These are phyloP conservation scores for Tolypocladium tropicale DNA, from an alignment of 2,329 filamentous ascomycete species.

Conservation along the genomic window DNA sequence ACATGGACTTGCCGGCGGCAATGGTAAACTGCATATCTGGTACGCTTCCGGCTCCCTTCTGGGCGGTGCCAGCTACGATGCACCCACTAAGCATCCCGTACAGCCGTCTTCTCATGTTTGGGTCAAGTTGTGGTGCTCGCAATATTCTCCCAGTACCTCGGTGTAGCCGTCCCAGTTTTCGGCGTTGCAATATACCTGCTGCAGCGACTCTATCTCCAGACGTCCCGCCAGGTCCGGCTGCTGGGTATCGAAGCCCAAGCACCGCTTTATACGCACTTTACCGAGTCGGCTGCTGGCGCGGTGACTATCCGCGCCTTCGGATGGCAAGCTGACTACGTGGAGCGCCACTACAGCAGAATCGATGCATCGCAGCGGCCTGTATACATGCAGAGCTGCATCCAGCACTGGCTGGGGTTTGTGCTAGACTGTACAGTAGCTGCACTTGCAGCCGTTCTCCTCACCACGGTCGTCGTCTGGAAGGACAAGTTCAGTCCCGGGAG, in stretches of 20 bases:
- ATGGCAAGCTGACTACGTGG: not conserved
- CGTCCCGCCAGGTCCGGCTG: not conserved
- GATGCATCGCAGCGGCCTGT: not conserved
- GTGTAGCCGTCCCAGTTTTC: not conserved
- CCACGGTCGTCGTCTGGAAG: not conserved
- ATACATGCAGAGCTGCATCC: not conserved
- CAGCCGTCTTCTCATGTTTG: not conserved
- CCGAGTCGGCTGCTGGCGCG: not conserved
- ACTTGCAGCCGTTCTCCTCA: not conserved
- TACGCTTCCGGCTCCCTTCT: not conserved
- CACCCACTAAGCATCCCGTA: not conserved
- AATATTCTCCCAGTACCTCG: not conserved
- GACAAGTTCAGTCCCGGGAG: not conserved
- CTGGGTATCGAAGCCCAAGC: not conserved
- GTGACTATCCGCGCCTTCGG: not conserved
- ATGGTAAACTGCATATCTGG: not conserved
- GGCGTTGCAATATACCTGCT: not conserved
- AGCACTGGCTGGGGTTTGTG: not conserved
- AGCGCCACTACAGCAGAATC: not conserved
- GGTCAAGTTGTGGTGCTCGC: not conserved
- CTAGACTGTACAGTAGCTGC: not conserved
- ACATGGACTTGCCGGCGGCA: not conserved
- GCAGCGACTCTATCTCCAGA: not conserved
- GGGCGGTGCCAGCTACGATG: not conserved
- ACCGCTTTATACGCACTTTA: not conserved